Evolutionary conservation across 768 basidiomycete species (phyloP).

Genomic region (Mycena floridula): DNA sequence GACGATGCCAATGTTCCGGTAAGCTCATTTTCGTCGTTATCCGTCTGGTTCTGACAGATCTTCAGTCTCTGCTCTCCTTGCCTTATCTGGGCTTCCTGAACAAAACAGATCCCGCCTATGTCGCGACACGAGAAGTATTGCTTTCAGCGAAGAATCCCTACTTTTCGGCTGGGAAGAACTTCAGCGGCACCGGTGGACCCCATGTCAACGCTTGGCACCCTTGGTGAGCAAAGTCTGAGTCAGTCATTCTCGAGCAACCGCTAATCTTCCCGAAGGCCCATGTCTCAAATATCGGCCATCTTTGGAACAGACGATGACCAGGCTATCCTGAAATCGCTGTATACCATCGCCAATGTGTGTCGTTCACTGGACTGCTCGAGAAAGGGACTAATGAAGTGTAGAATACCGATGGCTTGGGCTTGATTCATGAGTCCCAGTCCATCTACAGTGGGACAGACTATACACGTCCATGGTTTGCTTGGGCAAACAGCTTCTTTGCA

Average conservation of each 20-base stretch:
- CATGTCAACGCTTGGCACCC: not conserved
- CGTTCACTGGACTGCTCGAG: not conserved
- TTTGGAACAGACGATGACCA: conserved; percentile 69
- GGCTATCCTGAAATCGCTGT: conserved; percentile 58
- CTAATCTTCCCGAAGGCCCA: conserved; percentile 45
- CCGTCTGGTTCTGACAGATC: not conserved
- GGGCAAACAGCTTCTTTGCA: conserved; percentile 80
- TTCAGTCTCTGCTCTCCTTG: conserved; percentile 67
- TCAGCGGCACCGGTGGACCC: conserved; percentile 73
- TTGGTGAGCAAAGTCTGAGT: not conserved
- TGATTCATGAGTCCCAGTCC: conserved; percentile 70
- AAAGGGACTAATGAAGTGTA: conserved; percentile 16
- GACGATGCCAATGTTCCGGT: conserved; percentile 85
- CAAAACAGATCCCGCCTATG: conserved; percentile 49
- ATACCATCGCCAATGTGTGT: conserved; percentile 64
- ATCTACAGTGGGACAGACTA: conserved; percentile 54
- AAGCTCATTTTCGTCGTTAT: conserved; percentile 15
- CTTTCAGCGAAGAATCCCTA: conserved; percentile 68
- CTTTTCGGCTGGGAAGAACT: conserved; percentile 53
- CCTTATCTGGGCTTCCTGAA: conserved; percentile 77
- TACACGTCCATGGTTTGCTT: conserved; percentile 75
- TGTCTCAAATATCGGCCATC: conserved; percentile 72
- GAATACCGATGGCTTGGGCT: conserved; percentile 71
- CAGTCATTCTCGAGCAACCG: not conserved
- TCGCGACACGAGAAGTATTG: conserved; percentile 56